These are phyloP conservation scores for Dryas drummondii DNA, from an alignment of 306 rosid species.

Conservation along the genomic window DNA sequence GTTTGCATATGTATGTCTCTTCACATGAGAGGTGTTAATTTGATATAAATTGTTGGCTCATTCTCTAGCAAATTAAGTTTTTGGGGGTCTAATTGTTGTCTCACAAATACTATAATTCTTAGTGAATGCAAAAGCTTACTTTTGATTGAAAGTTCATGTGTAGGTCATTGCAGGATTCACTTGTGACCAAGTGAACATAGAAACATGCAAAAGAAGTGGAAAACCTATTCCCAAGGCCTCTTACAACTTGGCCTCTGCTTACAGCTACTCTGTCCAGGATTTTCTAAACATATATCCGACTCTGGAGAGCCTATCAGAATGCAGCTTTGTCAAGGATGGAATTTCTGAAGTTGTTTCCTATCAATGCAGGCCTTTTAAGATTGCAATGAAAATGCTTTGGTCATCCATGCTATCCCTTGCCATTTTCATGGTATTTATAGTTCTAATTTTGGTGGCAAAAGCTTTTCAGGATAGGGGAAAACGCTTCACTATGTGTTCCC, in stretches of 20 bases:
- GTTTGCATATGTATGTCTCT: no score
- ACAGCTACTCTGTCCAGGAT: slow-evolving; percentile 54
- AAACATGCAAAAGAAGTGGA: slow-evolving; percentile 45
- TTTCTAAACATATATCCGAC: slow-evolving; percentile 60
- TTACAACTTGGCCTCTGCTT: slow-evolving; percentile 61
- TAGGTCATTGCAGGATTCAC: slow-evolving; percentile 50
- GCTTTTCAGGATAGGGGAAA: slow-evolving; percentile 41
- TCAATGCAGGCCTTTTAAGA: slow-evolving; percentile 58
- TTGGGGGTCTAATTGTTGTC: no score
- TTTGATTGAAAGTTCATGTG: neutral
- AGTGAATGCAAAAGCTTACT: neutral
- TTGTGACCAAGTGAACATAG: slow-evolving; percentile 30
- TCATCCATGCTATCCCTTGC: slow-evolving; percentile 53
- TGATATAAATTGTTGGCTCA: no score
- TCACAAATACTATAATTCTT: no score
- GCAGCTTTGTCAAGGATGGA: slow-evolving; percentile 47
- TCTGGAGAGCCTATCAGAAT: slow-evolving; percentile 50
- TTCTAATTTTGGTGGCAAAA: slow-evolving; percentile 39
- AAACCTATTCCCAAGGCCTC: slow-evolving; percentile 39
- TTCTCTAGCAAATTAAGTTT: no score
- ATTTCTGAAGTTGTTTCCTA: slow-evolving; percentile 47
- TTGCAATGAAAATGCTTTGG: slow-evolving; percentile 46
- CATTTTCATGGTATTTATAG: slow-evolving; percentile 50
- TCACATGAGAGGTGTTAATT: no score
- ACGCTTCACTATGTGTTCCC: slow-evolving; percentile 30